These are phyloP conservation scores for Eucalyptus cloeziana DNA, from an alignment of 345 rosid genomes.

Conservation along the genomic window DNA sequence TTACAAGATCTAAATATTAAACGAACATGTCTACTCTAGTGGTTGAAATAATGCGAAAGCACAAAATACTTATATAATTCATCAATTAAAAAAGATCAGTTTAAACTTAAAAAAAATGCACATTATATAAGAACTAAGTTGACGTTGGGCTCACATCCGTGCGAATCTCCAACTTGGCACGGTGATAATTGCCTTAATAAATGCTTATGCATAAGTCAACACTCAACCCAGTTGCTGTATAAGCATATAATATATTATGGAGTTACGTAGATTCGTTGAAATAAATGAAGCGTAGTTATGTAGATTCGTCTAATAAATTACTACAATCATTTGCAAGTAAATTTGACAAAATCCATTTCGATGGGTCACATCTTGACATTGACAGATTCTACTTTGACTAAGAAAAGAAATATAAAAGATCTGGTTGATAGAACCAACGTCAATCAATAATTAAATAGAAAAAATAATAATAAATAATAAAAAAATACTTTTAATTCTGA, in stretches of 20 bases:
- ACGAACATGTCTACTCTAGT: background rate
- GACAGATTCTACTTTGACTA: too few relatives aligned
- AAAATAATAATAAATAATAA: fast-evolving
- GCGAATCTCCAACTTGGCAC: background rate
- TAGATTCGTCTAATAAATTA: background rate
- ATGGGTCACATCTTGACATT: background rate
- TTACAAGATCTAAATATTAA: background rate
- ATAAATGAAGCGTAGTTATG: too few relatives aligned
- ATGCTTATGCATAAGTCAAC: background rate
- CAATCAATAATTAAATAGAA: too few relatives aligned
- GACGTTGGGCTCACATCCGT: background rate
- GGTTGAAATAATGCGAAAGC: background rate
- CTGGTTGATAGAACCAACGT: too few relatives aligned
- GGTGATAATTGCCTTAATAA: background rate
- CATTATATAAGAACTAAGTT: background rate
- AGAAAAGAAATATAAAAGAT: too few relatives aligned
- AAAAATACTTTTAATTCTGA: too few relatives aligned
- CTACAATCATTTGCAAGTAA: background rate
- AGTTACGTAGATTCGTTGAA: too few relatives aligned
- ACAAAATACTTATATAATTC: background rate
- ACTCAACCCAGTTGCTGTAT: background rate
- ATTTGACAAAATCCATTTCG: background rate
- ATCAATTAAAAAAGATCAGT: background rate
- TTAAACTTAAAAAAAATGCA: background rate
- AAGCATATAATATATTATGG: too few relatives aligned